Evolutionary conservation across 2,329 filamentous ascomycete genomes (phyloP).

Genomic region (Neospermospora avenae): DNA sequence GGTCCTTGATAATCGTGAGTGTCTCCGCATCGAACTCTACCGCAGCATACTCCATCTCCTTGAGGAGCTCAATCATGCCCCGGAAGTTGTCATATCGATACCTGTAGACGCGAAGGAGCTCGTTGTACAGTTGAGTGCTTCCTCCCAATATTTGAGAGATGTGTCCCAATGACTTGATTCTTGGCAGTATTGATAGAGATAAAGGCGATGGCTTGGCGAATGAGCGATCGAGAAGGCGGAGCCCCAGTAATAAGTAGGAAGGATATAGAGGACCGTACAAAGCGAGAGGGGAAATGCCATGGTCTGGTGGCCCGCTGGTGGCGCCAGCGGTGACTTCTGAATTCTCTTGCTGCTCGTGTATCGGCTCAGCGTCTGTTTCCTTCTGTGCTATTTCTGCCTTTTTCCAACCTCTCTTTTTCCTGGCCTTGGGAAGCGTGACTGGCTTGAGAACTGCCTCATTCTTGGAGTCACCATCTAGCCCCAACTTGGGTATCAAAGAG

Average conservation of each 20-base stretch:
- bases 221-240: constrained; percentile 52
- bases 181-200: constrained; percentile 59
- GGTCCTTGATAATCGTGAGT: constrained; percentile 26
- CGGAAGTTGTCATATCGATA: constrained; percentile 52
- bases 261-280: constrained; percentile 64
- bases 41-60: constrained; percentile 34
- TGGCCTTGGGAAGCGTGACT: neutral
- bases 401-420: constrained; percentile 12
- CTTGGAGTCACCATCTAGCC: constrained; percentile 41
- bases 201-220: constrained; percentile 59
- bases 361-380: neutral
- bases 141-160: constrained; percentile 70
- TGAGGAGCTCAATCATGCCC: constrained; percentile 25
- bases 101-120: constrained; percentile 61
- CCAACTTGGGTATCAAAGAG: constrained; percentile 52
- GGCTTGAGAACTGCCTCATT: neutral
- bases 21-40: constrained; percentile 34
- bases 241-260: constrained; percentile 53
- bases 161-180: constrained; percentile 64
- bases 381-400: constrained; percentile 7
- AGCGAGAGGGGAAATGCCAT: constrained; percentile 39
- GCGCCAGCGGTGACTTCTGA: neutral
- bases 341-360: neutral
- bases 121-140: constrained; percentile 67
- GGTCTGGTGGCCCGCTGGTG: neutral